Conservation (phyloP, 2,329 filamentous ascomycete species). For the Pseudovirgaria hyperparasitica region DNA sequence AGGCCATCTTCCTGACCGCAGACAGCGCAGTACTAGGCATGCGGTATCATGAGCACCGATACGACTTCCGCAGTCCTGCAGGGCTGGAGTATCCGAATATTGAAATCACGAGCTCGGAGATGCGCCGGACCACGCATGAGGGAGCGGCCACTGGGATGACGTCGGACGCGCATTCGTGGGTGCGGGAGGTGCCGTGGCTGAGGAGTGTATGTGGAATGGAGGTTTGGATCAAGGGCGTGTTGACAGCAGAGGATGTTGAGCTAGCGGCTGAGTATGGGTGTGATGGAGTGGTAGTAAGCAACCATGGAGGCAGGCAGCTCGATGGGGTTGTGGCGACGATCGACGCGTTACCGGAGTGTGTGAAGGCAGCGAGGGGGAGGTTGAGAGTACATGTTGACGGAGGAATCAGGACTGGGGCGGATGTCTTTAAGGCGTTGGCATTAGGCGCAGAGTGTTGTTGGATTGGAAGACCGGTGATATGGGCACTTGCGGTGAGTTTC, state of each 20-base stretch:
- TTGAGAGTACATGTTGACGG: conserved; percentile 5
- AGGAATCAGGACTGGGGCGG: conserved; percentile 10
- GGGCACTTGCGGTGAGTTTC: conserved; percentile 5
- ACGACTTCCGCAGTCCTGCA: conserved; percentile 5
- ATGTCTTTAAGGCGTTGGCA: conserved; percentile 10
- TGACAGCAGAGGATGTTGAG: conserved; percentile 36
- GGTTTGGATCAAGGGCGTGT: conserved; percentile 29
- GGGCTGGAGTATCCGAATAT: conserved; percentile 14
- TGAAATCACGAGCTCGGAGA: conserved; percentile 10
- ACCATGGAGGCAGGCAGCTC: conserved; percentile 19
- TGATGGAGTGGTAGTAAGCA: conserved; percentile 30
- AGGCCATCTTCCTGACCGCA: conserved; percentile 42
- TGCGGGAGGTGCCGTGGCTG: conserved; percentile 5
- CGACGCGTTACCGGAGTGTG: conserved; percentile 4
- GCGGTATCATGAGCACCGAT: conserved; percentile 1
- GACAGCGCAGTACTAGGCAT: conserved; percentile 40
- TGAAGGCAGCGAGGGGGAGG: conserved; percentile 2
- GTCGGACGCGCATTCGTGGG: conserved; percentile 12
- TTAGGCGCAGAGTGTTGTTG: conserved; percentile 9
- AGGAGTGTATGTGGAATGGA: conserved; percentile 12
- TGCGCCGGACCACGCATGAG: conserved; percentile 15
- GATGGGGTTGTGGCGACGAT: conserved; percentile 6
- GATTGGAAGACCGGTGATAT: conserved; percentile 7
- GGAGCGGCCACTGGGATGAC: conserved; percentile 13
- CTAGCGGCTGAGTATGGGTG: conserved; percentile 32